These are phyloP conservation scores for Stentor coeruleus DNA, from an alignment of 73 alveolate species.

Conservation along the genomic window DNA sequence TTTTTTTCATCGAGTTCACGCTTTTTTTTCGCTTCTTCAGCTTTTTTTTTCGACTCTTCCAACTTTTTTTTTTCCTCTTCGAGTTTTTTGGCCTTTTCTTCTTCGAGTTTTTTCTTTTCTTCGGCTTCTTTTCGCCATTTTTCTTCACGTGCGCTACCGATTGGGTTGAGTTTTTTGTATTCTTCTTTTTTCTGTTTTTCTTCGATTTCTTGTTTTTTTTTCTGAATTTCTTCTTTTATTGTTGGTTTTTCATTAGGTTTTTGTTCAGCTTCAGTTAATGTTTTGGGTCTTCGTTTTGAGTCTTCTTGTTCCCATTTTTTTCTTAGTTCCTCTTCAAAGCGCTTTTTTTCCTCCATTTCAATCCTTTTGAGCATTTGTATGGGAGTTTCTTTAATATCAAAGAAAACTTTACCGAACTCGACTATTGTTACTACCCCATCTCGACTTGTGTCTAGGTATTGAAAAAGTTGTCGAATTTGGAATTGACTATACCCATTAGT, in stretches of 20 bases:
- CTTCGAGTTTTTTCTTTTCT: no score
- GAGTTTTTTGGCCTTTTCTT: not conserved
- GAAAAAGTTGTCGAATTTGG: conserved; percentile 17
- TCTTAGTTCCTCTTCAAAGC: not conserved
- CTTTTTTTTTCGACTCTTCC: not conserved
- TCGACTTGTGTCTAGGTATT: not conserved
- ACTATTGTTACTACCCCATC: not conserved
- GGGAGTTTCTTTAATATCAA: not conserved
- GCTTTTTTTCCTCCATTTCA: not conserved
- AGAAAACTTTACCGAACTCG: not conserved
- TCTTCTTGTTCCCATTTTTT: not conserved
- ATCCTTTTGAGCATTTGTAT: conserved; percentile 7
- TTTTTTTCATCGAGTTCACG: not conserved
- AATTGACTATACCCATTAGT: not conserved
- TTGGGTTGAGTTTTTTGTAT: not conserved
- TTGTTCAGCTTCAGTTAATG: no score
- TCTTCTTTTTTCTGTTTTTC: not conserved
- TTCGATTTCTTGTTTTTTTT: not conserved
- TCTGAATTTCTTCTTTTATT: not conserved
- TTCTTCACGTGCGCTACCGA: not conserved
- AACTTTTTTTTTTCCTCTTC: not conserved
- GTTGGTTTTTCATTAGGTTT: not conserved
- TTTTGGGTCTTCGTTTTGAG: no score
- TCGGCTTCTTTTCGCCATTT: not conserved
- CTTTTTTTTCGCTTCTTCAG: conserved; percentile 18